Base-by-base conservation (phyloP, 108 stramenopile genomes). In the Fragilariopsis cylindrus region DNA sequence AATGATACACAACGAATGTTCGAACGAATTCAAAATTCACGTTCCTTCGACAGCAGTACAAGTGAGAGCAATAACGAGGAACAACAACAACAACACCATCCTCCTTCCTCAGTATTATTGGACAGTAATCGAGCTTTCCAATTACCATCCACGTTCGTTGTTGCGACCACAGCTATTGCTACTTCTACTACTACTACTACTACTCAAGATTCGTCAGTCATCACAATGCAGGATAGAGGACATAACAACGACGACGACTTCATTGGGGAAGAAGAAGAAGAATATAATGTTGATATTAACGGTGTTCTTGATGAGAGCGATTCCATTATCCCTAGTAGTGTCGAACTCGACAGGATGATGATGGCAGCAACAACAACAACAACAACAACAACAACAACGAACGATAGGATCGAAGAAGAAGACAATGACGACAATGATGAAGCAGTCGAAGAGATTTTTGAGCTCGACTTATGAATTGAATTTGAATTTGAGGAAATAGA, bases 381-480 rank as follows among this genome's bases (percentile, higher is more conserved):
- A 19, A 9, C 55, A 19, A 18, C 19, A 18, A 55, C 54, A 18
- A 56, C 55, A 56, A 56, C 55, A 19, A 19, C 55, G 55, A 30
- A 30, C 30, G 30, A 30, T 30, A 0, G 30, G 13, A 53, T 15
- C 52, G 52, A 56, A 5, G 55, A 56, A 11, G 58, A 30, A 6
- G 19, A 60, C 58, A 9, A 19, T 18, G 3, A 21, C 57, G 62
- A 63, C 4, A 15, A 44, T 44, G 62, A 63, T 40, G 15, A 44
- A 40, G 62, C 21, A 21, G 21, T 30, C 30, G 30, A 40, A 41
- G 62, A 63, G 39, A 63, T 63, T 63, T 63, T 63, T 63, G 62
- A 63, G 15, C 62, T 63, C 62, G 62, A 63, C 7, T 45, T 63
- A n/a, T 63, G 41, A 18, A 19, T 19, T 19, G 19, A 19, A 30